Evolutionary conservation across 208 protist genomes (phyloP).

Genomic region (Leishmania arabica): DNA sequence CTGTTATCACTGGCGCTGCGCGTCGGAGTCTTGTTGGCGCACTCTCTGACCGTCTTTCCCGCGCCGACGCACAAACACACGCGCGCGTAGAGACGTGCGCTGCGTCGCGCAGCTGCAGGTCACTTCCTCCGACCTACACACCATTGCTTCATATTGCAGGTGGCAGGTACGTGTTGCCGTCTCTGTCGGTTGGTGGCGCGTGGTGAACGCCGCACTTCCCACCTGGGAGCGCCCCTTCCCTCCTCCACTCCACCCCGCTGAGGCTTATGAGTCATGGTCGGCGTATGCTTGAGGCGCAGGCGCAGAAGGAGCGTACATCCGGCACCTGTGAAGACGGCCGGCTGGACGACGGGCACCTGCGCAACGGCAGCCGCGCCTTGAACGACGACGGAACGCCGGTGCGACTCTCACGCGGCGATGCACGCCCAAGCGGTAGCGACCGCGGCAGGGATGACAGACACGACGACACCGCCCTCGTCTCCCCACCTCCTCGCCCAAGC

Average conservation of each 20-base stretch:
- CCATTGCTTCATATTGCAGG: not conserved
- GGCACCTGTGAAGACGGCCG: conserved; percentile 15
- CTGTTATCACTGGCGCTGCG: not conserved
- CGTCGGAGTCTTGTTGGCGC: not conserved
- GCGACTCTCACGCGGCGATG: conserved; percentile 8
- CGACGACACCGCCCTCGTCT: conserved; percentile 1
- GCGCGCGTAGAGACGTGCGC: not conserved
- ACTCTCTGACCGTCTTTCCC: not conserved
- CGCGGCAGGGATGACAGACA: not conserved
- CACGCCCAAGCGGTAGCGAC: not conserved
- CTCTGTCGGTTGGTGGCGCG: not conserved
- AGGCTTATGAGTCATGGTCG: conserved; percentile 44
- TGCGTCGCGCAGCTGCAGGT: not conserved
- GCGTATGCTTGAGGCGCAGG: conserved; percentile 62
- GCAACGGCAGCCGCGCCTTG: conserved; percentile 21
- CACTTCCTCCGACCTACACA: not conserved
- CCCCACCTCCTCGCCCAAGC: conserved; percentile 2
- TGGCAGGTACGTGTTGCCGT: not conserved
- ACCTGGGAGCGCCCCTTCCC: not conserved
- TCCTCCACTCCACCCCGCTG: not conserved
- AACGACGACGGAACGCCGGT: conserved; percentile 35
- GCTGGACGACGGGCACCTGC: conserved; percentile 28
- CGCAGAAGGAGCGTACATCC: conserved; percentile 33
- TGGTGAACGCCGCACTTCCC: not conserved
- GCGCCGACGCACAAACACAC: not conserved